Percentiles rank a stretch among this genome's conserved stretches.
Evolutionary conservation across 2,329 filamentous ascomycete genomes (phyloP).

Genomic region (Penicillium sp.): DNA sequence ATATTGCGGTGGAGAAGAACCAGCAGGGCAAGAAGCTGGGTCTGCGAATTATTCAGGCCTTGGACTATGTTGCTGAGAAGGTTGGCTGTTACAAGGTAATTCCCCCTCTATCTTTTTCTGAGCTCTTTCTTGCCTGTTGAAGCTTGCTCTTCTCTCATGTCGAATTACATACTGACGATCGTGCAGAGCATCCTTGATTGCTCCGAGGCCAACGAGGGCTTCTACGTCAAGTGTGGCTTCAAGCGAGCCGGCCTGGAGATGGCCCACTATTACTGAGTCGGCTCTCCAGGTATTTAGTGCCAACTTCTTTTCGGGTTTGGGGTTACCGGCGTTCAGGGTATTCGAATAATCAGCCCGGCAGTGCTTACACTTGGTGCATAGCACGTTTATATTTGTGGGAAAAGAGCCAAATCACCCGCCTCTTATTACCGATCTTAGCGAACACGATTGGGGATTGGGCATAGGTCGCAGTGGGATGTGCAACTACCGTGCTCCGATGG

Average conservation of each 20-base stretch:
- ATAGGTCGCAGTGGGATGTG: neutral
- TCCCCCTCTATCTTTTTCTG: conserved; percentile 14
- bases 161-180: conserved; percentile 18
- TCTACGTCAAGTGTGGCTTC: conserved; percentile 98
- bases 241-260: conserved; percentile 90
- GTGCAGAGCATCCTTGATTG: conserved; percentile 87
- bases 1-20: conserved; percentile 92
- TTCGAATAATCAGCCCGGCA: conserved; percentile 14
- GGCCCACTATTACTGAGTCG: conserved; percentile 79
- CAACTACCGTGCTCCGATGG: neutral
- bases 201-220: conserved; percentile 92
- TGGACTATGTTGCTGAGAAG: conserved; percentile 84
- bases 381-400: conserved; percentile 12
- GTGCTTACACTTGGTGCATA: conserved; percentile 9
- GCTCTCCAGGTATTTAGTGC: conserved; percentile 6
- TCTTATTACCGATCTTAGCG: neutral
- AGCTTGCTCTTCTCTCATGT: neutral
- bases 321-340: conserved; percentile 21
- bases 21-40: conserved; percentile 98
- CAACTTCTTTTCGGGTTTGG: conserved; percentile 8
- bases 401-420: conserved; percentile 2
- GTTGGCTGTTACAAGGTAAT: conserved; percentile 87
- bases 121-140: neutral
- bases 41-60: conserved; percentile 86
- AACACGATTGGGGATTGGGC: neutral